Evolutionary conservation across 73 alveolate species (phyloP).

Genomic region (Paramecium sonneborni): DNA sequence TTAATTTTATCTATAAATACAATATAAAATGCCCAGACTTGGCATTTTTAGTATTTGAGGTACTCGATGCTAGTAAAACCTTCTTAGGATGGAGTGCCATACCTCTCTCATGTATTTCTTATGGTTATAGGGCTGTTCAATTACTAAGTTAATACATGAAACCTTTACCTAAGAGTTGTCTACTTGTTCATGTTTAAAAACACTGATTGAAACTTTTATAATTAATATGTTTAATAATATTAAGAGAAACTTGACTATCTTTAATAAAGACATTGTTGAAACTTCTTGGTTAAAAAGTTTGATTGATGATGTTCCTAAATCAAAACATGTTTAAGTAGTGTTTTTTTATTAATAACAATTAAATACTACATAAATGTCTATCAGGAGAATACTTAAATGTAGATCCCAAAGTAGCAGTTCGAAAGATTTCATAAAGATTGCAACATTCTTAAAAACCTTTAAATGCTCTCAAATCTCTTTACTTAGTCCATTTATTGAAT

Average conservation of each 20-base stretch:
- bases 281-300: conserved; percentile 34
- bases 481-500: not conserved
- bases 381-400: not conserved
- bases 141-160: conserved; percentile 5
- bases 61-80: conserved; percentile 52
- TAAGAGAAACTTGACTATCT: conserved; percentile 4
- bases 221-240: conserved; percentile 34
- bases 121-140: conserved; percentile 72
- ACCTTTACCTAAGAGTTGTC: conserved; percentile 22
- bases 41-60: conserved; percentile 72
- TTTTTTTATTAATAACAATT: not conserved
- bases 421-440: not conserved
- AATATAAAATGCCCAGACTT: conserved; percentile 72
- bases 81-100: conserved; percentile 74
- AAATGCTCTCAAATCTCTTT: conserved; percentile 1
- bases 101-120: conserved; percentile 55
- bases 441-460: conserved; percentile 6
- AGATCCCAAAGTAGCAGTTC: not conserved
- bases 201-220: conserved; percentile 18
- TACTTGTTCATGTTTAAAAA: not conserved
- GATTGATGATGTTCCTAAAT: conserved; percentile 32
- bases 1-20: conserved; percentile 66
- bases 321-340: not conserved
- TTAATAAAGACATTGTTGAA: conserved; percentile 15
- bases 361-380: not conserved